Conservation (phyloP, 148 eudicot species). For the Drosera capensis region DNA sequence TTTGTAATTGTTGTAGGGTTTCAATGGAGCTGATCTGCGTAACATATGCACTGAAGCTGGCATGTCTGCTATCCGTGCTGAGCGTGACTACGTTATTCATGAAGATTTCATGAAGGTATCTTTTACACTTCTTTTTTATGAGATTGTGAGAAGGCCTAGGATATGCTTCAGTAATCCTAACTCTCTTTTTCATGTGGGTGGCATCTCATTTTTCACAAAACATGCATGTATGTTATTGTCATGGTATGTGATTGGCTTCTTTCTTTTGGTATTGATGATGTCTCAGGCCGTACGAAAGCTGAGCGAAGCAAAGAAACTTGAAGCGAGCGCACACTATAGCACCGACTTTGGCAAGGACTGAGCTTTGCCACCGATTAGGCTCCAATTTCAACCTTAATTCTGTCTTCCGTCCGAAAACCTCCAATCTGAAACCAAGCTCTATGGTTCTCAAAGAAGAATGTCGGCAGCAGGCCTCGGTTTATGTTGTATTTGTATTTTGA, state of each 20-base stretch:
- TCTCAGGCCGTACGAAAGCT: conserved; percentile 79
- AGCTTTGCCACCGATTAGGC: too few relatives aligned
- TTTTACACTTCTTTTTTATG: conserved; percentile 1
- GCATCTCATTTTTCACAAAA: neutral
- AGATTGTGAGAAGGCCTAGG: neutral
- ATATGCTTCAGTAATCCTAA: neutral
- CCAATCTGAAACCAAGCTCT: too few relatives aligned
- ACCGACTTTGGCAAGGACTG: conserved; percentile 91
- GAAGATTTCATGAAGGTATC: conserved; percentile 95
- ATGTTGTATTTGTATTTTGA: too few relatives aligned
- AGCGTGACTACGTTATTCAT: conserved; percentile 92
- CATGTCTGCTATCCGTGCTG: conserved; percentile 90
- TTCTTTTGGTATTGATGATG: conserved; percentile 16
- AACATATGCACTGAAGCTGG: conserved; percentile 96
- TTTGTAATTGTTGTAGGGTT: conserved; percentile 35
- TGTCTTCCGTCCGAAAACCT: too few relatives aligned
- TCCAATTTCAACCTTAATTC: too few relatives aligned
- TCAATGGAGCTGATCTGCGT: conserved; percentile 91
- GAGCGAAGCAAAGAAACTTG: conserved; percentile 89
- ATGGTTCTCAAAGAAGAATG: too few relatives aligned
- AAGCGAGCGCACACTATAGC: conserved; percentile 68
- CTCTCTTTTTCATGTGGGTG: neutral
- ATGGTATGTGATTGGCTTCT: neutral
- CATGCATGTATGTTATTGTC: neutral
- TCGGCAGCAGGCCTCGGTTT: too few relatives aligned